Evolutionary conservation across 148 eudicot genomes (phyloP), one percentile per base, ranked within the genome.

Genomic region (Salicornia ramosissima): DNA sequence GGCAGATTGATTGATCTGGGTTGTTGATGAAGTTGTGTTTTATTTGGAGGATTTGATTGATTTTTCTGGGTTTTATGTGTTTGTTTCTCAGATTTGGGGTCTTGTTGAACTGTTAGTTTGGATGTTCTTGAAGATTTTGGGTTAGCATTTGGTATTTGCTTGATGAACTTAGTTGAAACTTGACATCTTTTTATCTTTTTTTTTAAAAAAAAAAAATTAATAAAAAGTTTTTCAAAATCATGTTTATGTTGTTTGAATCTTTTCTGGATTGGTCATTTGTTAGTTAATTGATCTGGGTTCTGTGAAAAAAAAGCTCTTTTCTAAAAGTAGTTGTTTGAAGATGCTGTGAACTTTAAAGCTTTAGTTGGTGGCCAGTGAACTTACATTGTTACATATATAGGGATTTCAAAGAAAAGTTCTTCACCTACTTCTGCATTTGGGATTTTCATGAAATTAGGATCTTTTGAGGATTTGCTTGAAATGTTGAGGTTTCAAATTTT

Each of bases 141-240:
- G 22, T 29, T 16, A 26, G 36, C 54, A 40, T 26, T 43, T 10
- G 43, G 1, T 30, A 5, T 10, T 62, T 26, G 60, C 12, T 49
- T 46, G 63, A 18, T 36, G 75, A 57, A 59, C 21, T 42, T 50
- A 42, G 78, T 61, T 28, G 42, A 34, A 74, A 67, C 71, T 74
- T 59, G 68, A 64, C 53, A 49, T 65, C 52, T 70, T 64, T 42
- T 34, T n/a, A n/a, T n/a, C n/a, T n/a, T n/a, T n/a, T n/a, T n/a
- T n/a, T n/a, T n/a, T n/a, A n/a, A n/a, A n/a, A n/a, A n/a, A n/a
- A n/a, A n/a, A n/a, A n/a, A n/a, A 16, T 73, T 24, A 19, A 29
- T 29, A 25, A 28, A 42, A 47, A n/a, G 28, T 59, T 11, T 42
- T 71, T 50, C 2, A 9, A 31, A 10, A 36, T 49, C 53, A 22